Conservation (phyloP, 2,329 filamentous ascomycete species). For the Aureobasidium leucospermi region DNA sequence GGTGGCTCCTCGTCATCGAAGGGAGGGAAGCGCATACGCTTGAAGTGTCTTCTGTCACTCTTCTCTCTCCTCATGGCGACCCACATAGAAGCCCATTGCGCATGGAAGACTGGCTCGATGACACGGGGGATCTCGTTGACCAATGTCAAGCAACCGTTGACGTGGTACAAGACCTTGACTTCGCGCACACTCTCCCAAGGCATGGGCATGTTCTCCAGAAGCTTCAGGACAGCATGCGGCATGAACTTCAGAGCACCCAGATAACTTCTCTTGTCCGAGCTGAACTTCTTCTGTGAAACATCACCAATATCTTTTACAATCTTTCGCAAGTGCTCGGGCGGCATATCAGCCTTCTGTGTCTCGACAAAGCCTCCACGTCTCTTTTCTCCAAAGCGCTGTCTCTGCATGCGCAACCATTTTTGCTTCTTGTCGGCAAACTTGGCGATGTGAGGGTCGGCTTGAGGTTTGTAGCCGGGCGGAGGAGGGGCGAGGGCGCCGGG, state of each 20-base stretch:
- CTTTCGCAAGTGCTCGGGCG: constrained; percentile 94
- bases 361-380: constrained; percentile 93
- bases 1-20: constrained; percentile 98
- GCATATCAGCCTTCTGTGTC: constrained; percentile 98
- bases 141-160: constrained; percentile 92
- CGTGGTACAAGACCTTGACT: constrained; percentile 96
- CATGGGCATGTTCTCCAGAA: constrained; percentile 99
- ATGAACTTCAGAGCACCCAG: constrained; percentile 97
- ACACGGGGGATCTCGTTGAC: constrained; percentile 96
- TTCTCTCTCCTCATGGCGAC: constrained; percentile 97
- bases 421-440: constrained; percentile 99
- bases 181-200: constrained; percentile 95
- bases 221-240: constrained; percentile 95
- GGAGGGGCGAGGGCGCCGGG: constrained; percentile 54
- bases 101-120: constrained; percentile 95
- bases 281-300: constrained; percentile 99
- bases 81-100: constrained; percentile 99
- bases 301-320: constrained; percentile 98
- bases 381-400: constrained; percentile 94
- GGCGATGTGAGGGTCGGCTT: constrained; percentile 72
- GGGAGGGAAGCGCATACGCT: constrained; percentile 96
- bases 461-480: constrained; percentile 76
- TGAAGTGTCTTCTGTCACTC: constrained; percentile 90
- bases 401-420: constrained; percentile 89
- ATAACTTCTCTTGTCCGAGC: constrained; percentile 95